These are phyloP conservation scores for Phaeosphaeriaceae sp. DNA, from an alignment of 2,329 filamentous ascomycete species.

Conservation along the genomic window DNA sequence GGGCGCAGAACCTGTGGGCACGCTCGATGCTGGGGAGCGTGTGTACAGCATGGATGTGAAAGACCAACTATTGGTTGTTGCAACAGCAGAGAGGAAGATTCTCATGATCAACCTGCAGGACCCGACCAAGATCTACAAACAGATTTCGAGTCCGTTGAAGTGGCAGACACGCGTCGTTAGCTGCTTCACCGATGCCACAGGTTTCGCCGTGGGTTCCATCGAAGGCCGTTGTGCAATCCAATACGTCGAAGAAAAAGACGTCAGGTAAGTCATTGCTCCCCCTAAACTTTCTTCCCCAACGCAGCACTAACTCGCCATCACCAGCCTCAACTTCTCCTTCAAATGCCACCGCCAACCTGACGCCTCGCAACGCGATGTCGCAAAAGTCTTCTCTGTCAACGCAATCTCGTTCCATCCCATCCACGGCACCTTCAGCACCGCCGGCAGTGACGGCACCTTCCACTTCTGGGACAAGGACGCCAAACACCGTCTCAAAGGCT, in stretches of 20 bases:
- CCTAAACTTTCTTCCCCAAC: not conserved
- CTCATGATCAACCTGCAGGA: constrained; percentile 91
- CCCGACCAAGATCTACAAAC: constrained; percentile 93
- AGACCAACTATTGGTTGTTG: constrained; percentile 86
- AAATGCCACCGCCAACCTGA: constrained; percentile 93
- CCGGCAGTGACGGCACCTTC: constrained; percentile 94
- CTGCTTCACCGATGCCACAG: constrained; percentile 90
- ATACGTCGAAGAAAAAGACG: constrained; percentile 96
- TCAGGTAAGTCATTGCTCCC: constrained; percentile 54
- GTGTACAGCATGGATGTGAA: constrained; percentile 92
- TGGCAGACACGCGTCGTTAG: constrained; percentile 97
- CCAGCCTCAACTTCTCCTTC: constrained; percentile 90
- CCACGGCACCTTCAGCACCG: constrained; percentile 98
- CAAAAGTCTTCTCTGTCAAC: constrained; percentile 94
- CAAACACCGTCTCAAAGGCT: constrained; percentile 69
- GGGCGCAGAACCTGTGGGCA: constrained; percentile 65
- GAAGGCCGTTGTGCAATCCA: constrained; percentile 98
- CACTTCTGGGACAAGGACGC: constrained; percentile 84
- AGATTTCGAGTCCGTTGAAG: constrained; percentile 92
- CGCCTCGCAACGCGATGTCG: constrained; percentile 66
- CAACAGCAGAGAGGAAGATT: constrained; percentile 94
- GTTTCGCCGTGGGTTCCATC: constrained; percentile 94
- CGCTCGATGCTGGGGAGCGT: constrained; percentile 73
- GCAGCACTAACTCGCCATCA: constrained; percentile 15
- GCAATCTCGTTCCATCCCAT: constrained; percentile 96